Percentiles rank a stretch among this genome's conserved stretches.
These are phyloP conservation scores for Leccinellum albellum DNA, from an alignment of 768 basidiomycete genomes.

Conservation along the genomic window DNA sequence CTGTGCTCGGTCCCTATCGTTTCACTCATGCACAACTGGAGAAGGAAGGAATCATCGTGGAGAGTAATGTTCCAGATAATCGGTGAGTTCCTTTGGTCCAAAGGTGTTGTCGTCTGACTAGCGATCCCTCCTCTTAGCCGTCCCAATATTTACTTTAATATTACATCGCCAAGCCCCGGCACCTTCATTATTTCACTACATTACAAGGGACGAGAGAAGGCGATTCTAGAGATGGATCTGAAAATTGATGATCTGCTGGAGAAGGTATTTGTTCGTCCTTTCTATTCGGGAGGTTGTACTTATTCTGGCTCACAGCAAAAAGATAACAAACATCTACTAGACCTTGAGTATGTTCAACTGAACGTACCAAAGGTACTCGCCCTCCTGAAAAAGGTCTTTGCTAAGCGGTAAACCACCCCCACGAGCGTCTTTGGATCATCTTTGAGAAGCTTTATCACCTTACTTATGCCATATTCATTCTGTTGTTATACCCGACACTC, in stretches of 20 bases:
- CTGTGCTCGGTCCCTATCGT: slow-evolving; percentile 90
- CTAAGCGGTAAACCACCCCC: slow-evolving; percentile 59
- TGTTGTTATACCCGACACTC: slow-evolving; percentile 32
- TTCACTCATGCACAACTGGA: slow-evolving; percentile 98
- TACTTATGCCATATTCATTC: slow-evolving; percentile 35
- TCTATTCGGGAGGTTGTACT: slow-evolving; percentile 9
- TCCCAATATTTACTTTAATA: slow-evolving; percentile 98
- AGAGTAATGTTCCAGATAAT: slow-evolving; percentile 98
- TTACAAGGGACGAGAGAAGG: slow-evolving; percentile 98
- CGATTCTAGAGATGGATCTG: slow-evolving; percentile 98
- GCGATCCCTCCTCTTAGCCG: slow-evolving; percentile 50
- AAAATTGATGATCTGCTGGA: slow-evolving; percentile 98
- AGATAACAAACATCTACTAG: slow-evolving; percentile 94
- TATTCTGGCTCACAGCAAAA: slow-evolving; percentile 72
- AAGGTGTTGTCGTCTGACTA: neutral
- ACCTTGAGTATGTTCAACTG: slow-evolving; percentile 96
- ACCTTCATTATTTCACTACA: slow-evolving; percentile 99
- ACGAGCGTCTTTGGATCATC: slow-evolving; percentile 10
- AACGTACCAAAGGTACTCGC: slow-evolving; percentile 94
- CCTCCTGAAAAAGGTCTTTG: slow-evolving; percentile 91
- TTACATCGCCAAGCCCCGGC: slow-evolving; percentile 95
- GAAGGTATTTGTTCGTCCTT: slow-evolving; percentile 57
- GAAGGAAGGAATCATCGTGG: slow-evolving; percentile 98
- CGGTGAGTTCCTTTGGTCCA: slow-evolving; percentile 48
- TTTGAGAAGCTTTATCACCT: slow-evolving; percentile 19